Evolutionary conservation across 176 grass and related monocot genomes (phyloP).

Genomic region (Oryza punctata): DNA sequence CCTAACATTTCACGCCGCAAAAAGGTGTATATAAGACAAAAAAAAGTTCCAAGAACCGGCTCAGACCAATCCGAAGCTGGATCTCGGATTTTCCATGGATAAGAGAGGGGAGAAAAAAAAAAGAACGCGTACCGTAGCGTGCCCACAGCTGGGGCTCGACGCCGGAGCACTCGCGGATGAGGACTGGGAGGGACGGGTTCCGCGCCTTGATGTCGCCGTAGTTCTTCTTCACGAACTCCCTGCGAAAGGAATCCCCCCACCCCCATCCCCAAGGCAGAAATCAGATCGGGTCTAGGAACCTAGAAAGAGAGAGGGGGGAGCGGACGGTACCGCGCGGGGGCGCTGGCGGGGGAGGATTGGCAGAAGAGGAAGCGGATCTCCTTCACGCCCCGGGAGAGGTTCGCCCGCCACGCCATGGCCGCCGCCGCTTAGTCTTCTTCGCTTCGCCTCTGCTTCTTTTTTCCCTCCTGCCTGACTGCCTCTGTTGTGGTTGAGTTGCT

Average conservation of each 20-base stretch:
- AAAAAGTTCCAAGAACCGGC: background rate
- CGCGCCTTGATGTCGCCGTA: slow-evolving; percentile 85
- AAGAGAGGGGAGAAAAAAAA: background rate
- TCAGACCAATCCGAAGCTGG: background rate
- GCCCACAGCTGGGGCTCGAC: slow-evolving; percentile 94
- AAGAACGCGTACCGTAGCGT: slow-evolving; percentile 63
- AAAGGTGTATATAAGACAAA: background rate
- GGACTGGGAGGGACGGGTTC: slow-evolving; percentile 81
- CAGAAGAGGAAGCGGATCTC: slow-evolving; percentile 92
- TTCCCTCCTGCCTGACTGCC: background rate
- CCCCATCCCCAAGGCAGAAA: too few relatives aligned
- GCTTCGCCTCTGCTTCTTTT: background rate
- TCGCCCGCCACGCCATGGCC: slow-evolving; percentile 82
- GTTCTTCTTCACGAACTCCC: slow-evolving; percentile 93
- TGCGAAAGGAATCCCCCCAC: slow-evolving; percentile 42
- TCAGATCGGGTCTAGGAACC: background rate
- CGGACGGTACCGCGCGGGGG: slow-evolving; percentile 53
- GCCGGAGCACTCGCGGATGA: slow-evolving; percentile 94
- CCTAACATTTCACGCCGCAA: background rate
- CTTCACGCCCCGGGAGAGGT: slow-evolving; percentile 69
- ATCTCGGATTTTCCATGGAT: slow-evolving; percentile 1
- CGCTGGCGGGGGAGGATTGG: slow-evolving; percentile 79
- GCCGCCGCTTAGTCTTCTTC: slow-evolving; percentile 16
- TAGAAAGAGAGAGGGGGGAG: background rate
- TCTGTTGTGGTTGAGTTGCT: background rate